Evolutionary conservation across 2,329 filamentous ascomycete genomes (phyloP).

Genomic region (Decorospora gaudefroyi): DNA sequence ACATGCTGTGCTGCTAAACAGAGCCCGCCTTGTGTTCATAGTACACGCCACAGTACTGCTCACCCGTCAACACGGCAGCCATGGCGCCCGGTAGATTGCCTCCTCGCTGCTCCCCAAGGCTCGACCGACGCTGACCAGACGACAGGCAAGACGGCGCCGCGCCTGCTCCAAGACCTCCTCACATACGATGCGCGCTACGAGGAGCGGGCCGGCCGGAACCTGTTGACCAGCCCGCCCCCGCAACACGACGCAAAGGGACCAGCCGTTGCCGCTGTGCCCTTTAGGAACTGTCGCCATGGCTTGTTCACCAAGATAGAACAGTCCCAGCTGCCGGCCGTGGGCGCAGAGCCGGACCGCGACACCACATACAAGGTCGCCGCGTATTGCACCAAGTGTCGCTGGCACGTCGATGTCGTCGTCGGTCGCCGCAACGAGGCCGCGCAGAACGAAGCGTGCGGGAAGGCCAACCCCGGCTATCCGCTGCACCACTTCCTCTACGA

Average conservation of each 20-base stretch:
- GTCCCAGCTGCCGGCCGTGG: slow-evolving; percentile 54
- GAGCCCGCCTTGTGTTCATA: slow-evolving; percentile 4
- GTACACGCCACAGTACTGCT: slow-evolving; percentile 3
- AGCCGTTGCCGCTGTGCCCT: slow-evolving; percentile 43
- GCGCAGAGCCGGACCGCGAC: slow-evolving; percentile 45
- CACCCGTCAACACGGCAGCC: slow-evolving; percentile 9
- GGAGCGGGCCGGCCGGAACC: slow-evolving; percentile 54
- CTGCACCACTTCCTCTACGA: slow-evolving; percentile 63
- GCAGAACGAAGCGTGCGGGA: slow-evolving; percentile 49
- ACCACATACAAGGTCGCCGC: slow-evolving; percentile 62
- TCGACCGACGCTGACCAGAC: too few species aligned
- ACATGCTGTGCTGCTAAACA: slow-evolving; percentile 6
- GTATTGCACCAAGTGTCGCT: slow-evolving; percentile 64
- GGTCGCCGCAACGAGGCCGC: slow-evolving; percentile 54
- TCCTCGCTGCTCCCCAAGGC: slow-evolving; percentile 17
- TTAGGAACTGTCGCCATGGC: slow-evolving; percentile 61
- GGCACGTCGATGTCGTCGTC: slow-evolving; percentile 64
- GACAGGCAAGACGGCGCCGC: slow-evolving; percentile 57
- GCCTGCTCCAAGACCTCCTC: slow-evolving; percentile 57
- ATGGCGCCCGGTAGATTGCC: slow-evolving; percentile 32
- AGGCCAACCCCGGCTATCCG: slow-evolving; percentile 54
- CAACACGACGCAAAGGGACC: slow-evolving; percentile 51
- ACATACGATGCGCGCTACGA: slow-evolving; percentile 57
- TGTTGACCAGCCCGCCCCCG: slow-evolving; percentile 63
- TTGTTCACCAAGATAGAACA: slow-evolving; percentile 63